Evolutionary conservation across 2,329 filamentous ascomycete genomes (phyloP), one percentile per base, ranked within the genome.

Genomic region (Zasmidium cellare): DNA sequence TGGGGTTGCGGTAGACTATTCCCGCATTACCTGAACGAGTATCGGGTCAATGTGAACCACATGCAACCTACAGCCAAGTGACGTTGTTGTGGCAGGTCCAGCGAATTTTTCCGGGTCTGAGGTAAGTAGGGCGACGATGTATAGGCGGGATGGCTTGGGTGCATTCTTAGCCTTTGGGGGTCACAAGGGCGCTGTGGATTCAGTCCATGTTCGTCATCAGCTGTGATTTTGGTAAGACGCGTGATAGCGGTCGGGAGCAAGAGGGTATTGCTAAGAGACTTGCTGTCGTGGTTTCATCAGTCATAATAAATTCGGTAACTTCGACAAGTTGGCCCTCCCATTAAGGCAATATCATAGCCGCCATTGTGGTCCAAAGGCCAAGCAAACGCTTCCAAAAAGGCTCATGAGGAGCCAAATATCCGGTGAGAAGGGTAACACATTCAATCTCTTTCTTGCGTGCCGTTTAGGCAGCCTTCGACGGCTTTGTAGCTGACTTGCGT

Each of bases 381-480:
- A n/a, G 19, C 24, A n/a, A 60, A 63, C 58, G 61, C 61, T 58
- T 57, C 18, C 54, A 63, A 45, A 61, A 65, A 38, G 51, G 53
- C 60, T 60, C 55, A 60, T 53, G 28, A 65, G 58, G 51, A 61
- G 55, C 56, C 57, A 50, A 56, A 56, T 53, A 53, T 55, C 20
- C 46, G 35, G 28, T 24, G 53, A 46, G 47, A 58, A 55, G 24
- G 23, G 18, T 16, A 25, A 41, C 12, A 11, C 16, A 11, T 47
- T 38, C n/a, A 38, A 41, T 16, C 20, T 25, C 7, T 12, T 24
- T 28, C 5, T 49, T 49, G 12, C 16, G 11, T 18, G 7, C 16
- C 35, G 3, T 41, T 14, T 28, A 41, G 35, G 6, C 12, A 18
- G 35, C 7, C 3, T 41, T 41, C 12, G 35, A 41, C 5, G 35